Conservation (phyloP, 202 grass and related monocot species). For the Zizania palustris region DNA sequence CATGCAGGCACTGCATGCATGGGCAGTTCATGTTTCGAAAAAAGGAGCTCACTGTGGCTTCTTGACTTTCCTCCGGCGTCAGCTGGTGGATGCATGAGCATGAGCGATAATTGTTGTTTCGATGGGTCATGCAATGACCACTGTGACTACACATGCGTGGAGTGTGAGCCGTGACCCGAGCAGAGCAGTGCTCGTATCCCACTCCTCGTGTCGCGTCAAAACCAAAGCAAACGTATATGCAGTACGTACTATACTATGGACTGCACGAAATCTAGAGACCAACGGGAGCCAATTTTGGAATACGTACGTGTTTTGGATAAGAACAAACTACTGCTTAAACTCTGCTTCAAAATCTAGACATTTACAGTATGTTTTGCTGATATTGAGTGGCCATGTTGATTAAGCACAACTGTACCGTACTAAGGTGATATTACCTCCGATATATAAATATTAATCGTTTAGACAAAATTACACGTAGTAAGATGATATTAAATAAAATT, state of each 20-base stretch:
- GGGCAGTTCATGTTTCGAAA: conserved; percentile 9
- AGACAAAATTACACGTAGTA: too few species aligned
- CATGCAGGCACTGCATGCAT: not conserved
- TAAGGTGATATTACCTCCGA: too few species aligned
- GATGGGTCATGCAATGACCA: not conserved
- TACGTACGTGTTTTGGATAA: conserved; percentile 1
- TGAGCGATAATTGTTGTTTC: conserved; percentile 34
- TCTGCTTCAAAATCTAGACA: not conserved
- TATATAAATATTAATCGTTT: too few species aligned
- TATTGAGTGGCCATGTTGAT: too few species aligned
- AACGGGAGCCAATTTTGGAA: not conserved
- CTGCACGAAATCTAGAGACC: not conserved
- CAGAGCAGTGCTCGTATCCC: not conserved
- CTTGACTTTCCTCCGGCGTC: conserved; percentile 8
- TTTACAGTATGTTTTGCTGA: not conserved
- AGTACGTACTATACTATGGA: too few species aligned
- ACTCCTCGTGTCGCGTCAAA: not conserved
- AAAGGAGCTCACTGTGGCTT: conserved; percentile 16
- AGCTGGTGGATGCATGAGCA: conserved; percentile 4
- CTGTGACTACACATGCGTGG: not conserved
- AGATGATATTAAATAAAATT: too few species aligned
- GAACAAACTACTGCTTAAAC: not conserved
- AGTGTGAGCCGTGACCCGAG: not conserved
- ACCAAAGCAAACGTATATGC: not conserved
- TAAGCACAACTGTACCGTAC: too few species aligned